phyloP scores from a whole-genome alignment of 2,329 filamentous ascomycete genomes.

The Talaromyces sp. region DNA sequence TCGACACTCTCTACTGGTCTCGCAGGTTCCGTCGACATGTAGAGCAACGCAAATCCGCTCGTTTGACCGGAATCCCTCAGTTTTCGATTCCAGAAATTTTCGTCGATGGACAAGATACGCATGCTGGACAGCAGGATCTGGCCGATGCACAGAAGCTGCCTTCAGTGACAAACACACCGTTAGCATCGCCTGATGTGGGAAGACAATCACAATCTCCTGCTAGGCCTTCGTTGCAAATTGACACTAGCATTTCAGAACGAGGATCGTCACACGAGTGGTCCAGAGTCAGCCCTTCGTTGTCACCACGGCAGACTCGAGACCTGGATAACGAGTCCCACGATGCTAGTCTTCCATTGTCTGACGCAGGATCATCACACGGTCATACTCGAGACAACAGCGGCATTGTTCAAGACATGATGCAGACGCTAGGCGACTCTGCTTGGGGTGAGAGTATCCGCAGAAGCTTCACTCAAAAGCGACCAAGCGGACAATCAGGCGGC shows the following conservation, averaged over 20 bases:
- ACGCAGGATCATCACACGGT: conserved; percentile 20
- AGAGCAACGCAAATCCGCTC: conserved; percentile 65
- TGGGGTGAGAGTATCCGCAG: conserved; percentile 91
- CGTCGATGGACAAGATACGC: conserved; percentile 68
- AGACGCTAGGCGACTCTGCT: conserved; percentile 79
- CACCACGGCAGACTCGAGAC: conserved; percentile 5
- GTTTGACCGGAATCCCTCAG: conserved; percentile 72
- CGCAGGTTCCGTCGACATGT: conserved; percentile 72
- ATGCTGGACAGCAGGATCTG: conserved; percentile 14
- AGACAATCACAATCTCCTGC: neutral
- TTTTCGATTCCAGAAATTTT: conserved; percentile 85
- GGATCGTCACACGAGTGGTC: conserved; percentile 8
- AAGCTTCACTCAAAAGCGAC: conserved; percentile 67
- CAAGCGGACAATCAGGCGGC: neutral
- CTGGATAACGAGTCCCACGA: neutral
- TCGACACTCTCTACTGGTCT: conserved; percentile 85
- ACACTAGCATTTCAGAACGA: conserved; percentile 2
- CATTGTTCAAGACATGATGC: conserved; percentile 72
- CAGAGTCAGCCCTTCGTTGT: conserved; percentile 7
- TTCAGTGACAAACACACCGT: neutral
- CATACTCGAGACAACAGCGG: conserved; percentile 60
- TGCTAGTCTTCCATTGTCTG: conserved; percentile 8
- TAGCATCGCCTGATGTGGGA: neutral
- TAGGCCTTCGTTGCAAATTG: conserved; percentile 12
- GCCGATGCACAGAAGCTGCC: conserved; percentile 23